Evolutionary conservation across 164 flowering plant species (phyloP), one percentile per base, ranked within the genome.

Genomic region (Vitis cinerea): DNA sequence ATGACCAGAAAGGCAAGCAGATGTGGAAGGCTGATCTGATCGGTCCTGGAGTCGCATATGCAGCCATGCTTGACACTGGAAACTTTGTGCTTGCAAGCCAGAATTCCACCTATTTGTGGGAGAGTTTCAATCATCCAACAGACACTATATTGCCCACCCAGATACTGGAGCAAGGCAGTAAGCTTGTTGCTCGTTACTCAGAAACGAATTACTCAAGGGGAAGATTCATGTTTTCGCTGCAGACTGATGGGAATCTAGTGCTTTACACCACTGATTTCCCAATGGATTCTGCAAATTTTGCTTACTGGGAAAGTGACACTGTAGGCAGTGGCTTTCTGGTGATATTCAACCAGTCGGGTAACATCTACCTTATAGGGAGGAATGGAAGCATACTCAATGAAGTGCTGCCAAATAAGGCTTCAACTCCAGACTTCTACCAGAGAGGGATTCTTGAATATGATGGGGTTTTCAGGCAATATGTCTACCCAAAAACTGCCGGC

Each of bases 131-230:
- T 0, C 0, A 74, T 29, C 85, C 89, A 0, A 72, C 79, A 0
- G 85, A 86, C 53, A 85, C 89, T 1, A 1, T 83, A 13, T 54
- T 85, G 59, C 87, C 87, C n/a, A 17, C 73, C 2, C 87, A 83
- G 61, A 51, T 15, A 3, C 2, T 86, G 52, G 66, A 59, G 1
- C 13, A 5, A 9, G 71, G 69, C 0, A 59, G 59, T 0, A 1
- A 4, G 3, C 54, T 86, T 0, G 11, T 56, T 23, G 79, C 84
- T 58, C 65, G 72, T 1, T 48, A 2, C 1, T 52, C 76, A 3
- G 73, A 71, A 50, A 70, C 58, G 0, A 82, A 80, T 44, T 80
- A 56, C 70, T 70, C 85, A 0, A 10, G 9, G n/a, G 89, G 89
- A 50, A 75, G 77, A 55, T 81, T 81, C 44, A 63, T 52, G 52